phyloP scores from a whole-genome alignment of 495 filamentous ascomycete species.

The Penicillium longicatenatum region DNA sequence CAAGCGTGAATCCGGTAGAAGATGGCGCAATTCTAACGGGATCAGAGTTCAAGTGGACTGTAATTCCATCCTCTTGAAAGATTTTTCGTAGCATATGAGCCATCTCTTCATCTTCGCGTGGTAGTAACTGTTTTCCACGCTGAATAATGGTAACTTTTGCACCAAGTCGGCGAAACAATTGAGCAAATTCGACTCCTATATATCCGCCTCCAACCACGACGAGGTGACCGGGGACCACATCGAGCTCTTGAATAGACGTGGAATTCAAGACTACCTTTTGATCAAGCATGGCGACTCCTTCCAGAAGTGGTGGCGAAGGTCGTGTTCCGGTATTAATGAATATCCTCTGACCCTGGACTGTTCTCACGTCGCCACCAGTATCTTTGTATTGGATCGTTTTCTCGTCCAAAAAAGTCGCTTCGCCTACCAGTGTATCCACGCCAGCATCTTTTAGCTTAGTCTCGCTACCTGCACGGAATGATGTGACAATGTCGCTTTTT shows the following conservation, averaged over 20 bases:
- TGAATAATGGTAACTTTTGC: background rate
- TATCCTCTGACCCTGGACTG: background rate
- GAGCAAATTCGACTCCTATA: background rate
- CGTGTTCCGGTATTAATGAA: background rate
- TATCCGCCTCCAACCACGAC: background rate
- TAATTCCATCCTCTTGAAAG: background rate
- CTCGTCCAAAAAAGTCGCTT: background rate
- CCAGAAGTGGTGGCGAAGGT: background rate
- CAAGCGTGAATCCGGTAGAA: background rate
- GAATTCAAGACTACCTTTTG: background rate
- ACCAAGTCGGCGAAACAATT: background rate
- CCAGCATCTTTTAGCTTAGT: conserved; percentile 12
- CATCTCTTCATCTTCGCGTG: background rate
- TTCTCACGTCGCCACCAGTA: background rate
- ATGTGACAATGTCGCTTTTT: conserved; percentile 54
- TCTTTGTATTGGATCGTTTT: background rate
- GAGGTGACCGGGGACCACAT: background rate
- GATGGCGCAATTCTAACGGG: background rate
- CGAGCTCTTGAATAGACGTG: background rate
- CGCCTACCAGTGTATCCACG: background rate
- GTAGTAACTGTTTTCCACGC: background rate
- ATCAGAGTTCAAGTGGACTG: background rate
- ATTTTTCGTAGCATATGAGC: background rate
- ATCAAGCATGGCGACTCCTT: background rate
- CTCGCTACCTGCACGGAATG: conserved; percentile 49